phyloP scores from a whole-genome alignment of 2,329 filamentous ascomycete genomes.

The Exophiala bonariae region DNA sequence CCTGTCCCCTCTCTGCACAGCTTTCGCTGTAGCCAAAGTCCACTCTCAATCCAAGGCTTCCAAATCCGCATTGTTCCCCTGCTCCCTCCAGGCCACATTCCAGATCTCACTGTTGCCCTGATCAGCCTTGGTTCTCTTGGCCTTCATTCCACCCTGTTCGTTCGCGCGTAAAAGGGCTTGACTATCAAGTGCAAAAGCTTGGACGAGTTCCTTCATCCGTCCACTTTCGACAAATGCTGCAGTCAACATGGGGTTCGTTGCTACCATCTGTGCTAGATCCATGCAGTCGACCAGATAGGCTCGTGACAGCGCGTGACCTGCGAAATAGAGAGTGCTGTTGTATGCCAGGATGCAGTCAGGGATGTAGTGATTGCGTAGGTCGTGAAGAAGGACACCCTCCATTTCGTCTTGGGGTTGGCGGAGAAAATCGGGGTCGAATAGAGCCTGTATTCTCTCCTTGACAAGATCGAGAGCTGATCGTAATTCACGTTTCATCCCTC shows the following conservation, averaged over 20 bases:
- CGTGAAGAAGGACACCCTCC: constrained; percentile 62
- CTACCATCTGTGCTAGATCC: constrained; percentile 79
- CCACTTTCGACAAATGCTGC: constrained; percentile 63
- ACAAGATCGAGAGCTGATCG: constrained; percentile 55
- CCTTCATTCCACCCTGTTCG: constrained; percentile 32
- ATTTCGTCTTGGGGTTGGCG: constrained; percentile 42
- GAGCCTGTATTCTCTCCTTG: constrained; percentile 58
- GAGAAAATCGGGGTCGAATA: constrained; percentile 66
- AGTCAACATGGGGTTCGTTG: constrained; percentile 67
- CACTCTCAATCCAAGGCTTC: constrained; percentile 21
- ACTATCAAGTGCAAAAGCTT: constrained; percentile 74
- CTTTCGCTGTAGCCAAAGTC: background rate
- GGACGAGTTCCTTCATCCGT: constrained; percentile 73
- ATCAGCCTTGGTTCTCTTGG: constrained; percentile 18
- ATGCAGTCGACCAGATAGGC: constrained; percentile 81
- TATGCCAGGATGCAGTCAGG: constrained; percentile 85
- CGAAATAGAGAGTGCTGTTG: constrained; percentile 75
- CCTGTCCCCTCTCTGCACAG: background rate
- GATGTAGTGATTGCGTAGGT: constrained; percentile 74
- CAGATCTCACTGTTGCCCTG: constrained; percentile 23
- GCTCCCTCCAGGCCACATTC: constrained; percentile 20
- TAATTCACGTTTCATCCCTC: constrained; percentile 58
- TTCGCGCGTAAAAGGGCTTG: constrained; percentile 64
- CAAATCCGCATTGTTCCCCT: constrained; percentile 14
- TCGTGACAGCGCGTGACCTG: constrained; percentile 70